Evolutionary conservation across 2,329 filamentous ascomycete genomes (phyloP).

Genomic region (Xylariales sp.): DNA sequence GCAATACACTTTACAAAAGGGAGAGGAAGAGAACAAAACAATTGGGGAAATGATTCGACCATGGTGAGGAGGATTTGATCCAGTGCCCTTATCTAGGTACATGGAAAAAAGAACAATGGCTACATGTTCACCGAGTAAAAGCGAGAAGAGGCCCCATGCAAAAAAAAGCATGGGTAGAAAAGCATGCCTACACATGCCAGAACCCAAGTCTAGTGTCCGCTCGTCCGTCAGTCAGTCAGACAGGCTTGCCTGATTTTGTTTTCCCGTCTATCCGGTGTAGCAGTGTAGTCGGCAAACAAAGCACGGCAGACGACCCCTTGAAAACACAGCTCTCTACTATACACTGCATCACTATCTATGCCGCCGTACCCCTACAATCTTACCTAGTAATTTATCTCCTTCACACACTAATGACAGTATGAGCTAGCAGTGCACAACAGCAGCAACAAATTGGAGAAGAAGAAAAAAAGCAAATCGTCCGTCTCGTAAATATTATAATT

Average conservation of each 20-base stretch:
- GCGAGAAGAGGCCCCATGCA: neutral
- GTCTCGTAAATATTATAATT: too few relatives aligned
- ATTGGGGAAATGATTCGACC: neutral
- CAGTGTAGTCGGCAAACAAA: neutral
- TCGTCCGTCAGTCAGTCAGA: too few relatives aligned
- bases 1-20: too few relatives aligned
- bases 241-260: neutral
- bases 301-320: neutral
- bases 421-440: too few relatives aligned
- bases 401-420: too few relatives aligned
- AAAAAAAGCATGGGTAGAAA: neutral
- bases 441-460: neutral
- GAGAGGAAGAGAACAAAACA: too few relatives aligned
- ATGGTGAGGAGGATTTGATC: neutral
- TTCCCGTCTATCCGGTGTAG: neutral
- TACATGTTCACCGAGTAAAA: neutral
- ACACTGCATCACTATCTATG: too few relatives aligned
- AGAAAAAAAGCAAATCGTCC: too few relatives aligned
- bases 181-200: neutral
- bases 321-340: neutral
- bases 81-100: too few relatives aligned
- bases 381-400: too few relatives aligned
- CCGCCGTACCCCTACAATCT: neutral
- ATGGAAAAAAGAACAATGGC: neutral
- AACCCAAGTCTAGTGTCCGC: neutral